Conservation (phyloP, 2,329 filamentous ascomycete species). For the Exophiala xenobiotica region DNA sequence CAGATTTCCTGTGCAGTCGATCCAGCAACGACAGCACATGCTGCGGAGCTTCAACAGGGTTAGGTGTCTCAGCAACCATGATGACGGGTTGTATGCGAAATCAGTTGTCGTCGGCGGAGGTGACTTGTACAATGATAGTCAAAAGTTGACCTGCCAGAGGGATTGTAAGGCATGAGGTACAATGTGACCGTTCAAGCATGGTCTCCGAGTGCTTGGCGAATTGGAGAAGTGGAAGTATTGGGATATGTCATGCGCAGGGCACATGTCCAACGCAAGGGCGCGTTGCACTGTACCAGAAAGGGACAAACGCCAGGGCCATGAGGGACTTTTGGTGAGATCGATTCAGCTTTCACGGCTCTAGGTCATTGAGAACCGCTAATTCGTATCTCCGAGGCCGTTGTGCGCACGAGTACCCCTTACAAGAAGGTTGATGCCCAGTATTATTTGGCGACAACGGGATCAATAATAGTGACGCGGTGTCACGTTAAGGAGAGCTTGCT, state of each 20-base stretch:
- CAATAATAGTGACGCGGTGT: no score
- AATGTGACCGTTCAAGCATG: not conserved
- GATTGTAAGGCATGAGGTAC: not conserved
- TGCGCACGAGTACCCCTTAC: no score
- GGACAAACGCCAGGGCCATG: no score
- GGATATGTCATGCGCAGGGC: not conserved
- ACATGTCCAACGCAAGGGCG: no score
- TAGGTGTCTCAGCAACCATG: not conserved
- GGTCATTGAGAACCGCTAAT: no score
- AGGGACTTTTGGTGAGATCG: no score
- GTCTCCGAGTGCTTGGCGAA: not conserved
- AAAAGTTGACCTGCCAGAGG: not conserved
- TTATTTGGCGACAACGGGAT: no score
- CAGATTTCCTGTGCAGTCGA: slow-evolving; percentile 10
- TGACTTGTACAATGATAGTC: not conserved
- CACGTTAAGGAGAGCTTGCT: no score
- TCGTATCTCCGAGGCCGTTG: no score
- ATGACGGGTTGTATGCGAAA: not conserved
- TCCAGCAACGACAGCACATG: slow-evolving; percentile 26
- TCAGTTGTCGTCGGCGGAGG: not conserved
- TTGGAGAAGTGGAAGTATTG: not conserved
- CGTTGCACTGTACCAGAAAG: no score
- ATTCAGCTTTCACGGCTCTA: no score
- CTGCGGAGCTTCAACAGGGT: slow-evolving; percentile 21
- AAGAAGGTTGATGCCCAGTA: no score